phyloP scores from a whole-genome alignment of 257 asterid species.

The Jaltomata sinuosa region DNA sequence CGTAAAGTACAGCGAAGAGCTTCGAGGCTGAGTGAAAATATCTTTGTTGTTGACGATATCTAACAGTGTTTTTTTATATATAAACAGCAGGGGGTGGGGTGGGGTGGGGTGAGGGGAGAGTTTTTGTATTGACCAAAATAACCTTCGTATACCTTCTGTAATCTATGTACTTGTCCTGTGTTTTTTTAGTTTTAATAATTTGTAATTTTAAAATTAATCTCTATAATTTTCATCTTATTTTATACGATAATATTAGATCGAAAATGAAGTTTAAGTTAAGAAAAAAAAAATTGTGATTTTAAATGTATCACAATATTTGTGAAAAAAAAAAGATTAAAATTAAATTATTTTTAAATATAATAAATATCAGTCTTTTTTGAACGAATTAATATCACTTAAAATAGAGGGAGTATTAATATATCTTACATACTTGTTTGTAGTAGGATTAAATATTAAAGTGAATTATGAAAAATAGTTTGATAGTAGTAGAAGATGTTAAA shows the following conservation, averaged over 20 bases:
- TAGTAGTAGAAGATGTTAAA: not conserved
- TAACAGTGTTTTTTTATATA: not conserved
- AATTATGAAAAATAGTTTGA: not conserved
- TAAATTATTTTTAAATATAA: no score
- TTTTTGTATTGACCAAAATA: not conserved
- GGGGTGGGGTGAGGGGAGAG: no score
- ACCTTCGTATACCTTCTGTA: not conserved
- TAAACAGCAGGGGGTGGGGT: not conserved
- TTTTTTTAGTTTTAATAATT: no score
- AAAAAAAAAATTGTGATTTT: not conserved
- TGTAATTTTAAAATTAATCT: not conserved
- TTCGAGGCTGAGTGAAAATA: not conserved
- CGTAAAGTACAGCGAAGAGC: not conserved
- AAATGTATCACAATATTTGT: not conserved
- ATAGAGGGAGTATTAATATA: no score
- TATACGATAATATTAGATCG: not conserved
- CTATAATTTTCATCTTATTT: not conserved
- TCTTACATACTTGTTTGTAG: no score
- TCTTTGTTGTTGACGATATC: not conserved
- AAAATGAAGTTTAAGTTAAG: not conserved
- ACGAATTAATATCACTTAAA: no score
- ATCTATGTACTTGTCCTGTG: no score
- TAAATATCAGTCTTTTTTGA: no score
- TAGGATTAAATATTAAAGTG: no score
- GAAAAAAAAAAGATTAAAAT: no score